Base-by-base conservation (phyloP, 306 rosid genomes). In the Vigna angularis region DNA sequence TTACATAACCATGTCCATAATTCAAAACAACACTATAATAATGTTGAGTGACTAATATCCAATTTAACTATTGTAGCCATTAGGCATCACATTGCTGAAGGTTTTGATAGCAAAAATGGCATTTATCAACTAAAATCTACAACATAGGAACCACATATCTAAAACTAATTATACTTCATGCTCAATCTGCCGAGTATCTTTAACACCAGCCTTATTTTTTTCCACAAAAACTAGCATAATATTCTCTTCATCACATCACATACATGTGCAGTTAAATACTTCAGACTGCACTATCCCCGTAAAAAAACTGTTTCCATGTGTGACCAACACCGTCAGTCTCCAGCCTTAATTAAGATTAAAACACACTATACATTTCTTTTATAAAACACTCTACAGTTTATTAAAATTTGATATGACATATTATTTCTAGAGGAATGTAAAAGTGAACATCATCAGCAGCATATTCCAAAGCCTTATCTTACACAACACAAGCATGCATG, bases 21-120 rank as follows among this genome's bases (percentile, higher is more conserved):
- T 57, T 58, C 45, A 50, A 50, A 62, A 34, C 45, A 14, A 38
- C 24, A n/a, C 16, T 30, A 49, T 30, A 53, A 34, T 58, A 70
- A 70, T 61, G 17, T 36, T 6, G 2, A 17, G 17, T 62, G 38
- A 51, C 51, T 12, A 62, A 66, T 44, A 26, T 26, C 51, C n/a
- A 80, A 67, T 42, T 34, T 72, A 72, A 42, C 80, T 20, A 49
- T n/a, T 34, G 24, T 14, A 55, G 30, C 52, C 68, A 61, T 4
- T 20, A 74, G 42, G 52, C 36, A 45, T 55, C 13, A 68, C 47
- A 53, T 56, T 48, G 79, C 51, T 26, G 42, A 75, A 70, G 67
- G 49, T 59, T 75, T 44, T 70, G 72, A 62, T 42, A 34, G 61
- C 85, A 70, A 51, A 6, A 50, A 38, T 2, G 47, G 64, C 28